Evolutionary conservation across 2,329 filamentous ascomycete species (phyloP).

Genomic region (Epichloe aotearoae): DNA sequence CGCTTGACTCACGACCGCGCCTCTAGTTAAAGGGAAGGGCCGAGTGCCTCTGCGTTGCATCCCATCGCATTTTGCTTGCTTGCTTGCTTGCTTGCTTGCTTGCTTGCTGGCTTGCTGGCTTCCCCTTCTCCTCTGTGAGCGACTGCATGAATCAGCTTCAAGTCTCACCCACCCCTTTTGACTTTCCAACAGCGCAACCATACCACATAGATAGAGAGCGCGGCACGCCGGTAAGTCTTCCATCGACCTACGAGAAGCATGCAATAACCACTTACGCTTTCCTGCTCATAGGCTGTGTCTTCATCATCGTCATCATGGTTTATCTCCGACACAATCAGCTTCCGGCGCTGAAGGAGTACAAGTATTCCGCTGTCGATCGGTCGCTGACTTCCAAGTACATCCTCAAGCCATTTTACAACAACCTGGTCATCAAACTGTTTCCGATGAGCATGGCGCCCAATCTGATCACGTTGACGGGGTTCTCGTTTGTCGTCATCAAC

Average conservation of each 20-base stretch:
- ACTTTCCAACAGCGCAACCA: not conserved
- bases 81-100: too few species aligned
- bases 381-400: constrained; percentile 85
- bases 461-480: constrained; percentile 80
- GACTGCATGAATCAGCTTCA: too few species aligned
- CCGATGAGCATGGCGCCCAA: constrained; percentile 89
- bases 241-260: not conserved
- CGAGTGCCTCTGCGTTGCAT: too few species aligned
- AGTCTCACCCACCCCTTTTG: not conserved
- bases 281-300: not conserved
- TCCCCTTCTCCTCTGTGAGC: too few species aligned
- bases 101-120: too few species aligned
- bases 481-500: constrained; percentile 80
- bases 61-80: too few species aligned
- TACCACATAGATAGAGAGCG: not conserved
- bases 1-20: too few species aligned
- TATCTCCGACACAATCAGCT: constrained; percentile 91
- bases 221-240: not conserved
- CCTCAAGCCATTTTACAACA: constrained; percentile 93
- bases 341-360: constrained; percentile 81
- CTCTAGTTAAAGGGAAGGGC: too few species aligned
- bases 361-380: constrained; percentile 85
- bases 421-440: constrained; percentile 87
- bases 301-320: constrained; percentile 47
- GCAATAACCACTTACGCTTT: not conserved